Evolutionary conservation across 495 filamentous ascomycete genomes (phyloP).

Genomic region (Aspergillus heteromorphus): DNA sequence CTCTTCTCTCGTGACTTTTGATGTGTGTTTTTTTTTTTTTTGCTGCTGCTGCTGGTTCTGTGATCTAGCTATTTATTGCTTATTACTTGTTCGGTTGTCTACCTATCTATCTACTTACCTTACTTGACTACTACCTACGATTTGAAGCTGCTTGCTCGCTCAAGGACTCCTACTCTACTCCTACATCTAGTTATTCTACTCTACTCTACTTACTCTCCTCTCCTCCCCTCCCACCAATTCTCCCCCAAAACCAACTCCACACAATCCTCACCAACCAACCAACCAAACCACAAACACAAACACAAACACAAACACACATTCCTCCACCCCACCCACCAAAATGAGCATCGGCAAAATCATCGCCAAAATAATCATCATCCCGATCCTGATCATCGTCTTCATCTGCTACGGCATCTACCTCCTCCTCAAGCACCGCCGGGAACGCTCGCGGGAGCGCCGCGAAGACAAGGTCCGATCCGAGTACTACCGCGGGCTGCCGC

Average conservation of each 20-base stretch:
- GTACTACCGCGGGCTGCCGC: not conserved
- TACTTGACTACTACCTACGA: no score
- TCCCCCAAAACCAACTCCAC: no score
- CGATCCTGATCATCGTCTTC: not conserved
- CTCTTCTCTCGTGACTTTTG: not conserved
- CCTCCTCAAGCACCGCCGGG: not conserved
- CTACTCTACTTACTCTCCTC: not conserved
- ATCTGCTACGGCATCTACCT: not conserved
- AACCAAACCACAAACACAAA: not conserved
- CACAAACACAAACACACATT: not conserved
- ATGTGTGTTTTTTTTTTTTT: not conserved
- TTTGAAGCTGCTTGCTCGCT: no score
- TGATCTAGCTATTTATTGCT: not conserved
- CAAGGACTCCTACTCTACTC: no score
- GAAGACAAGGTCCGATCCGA: not conserved
- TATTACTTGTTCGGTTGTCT: no score
- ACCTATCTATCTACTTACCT: no score
- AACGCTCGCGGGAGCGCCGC: not conserved
- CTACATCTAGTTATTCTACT: not conserved
- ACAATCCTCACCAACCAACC: no score
- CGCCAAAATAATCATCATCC: slow-evolving; percentile 1
- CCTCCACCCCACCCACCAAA: not conserved
- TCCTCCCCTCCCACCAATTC: not conserved
- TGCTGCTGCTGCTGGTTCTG: not conserved
- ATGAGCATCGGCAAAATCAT: not conserved